Evolutionary conservation across 331 rosid genomes (phyloP).

Genomic region (Dryas integrifolia): DNA sequence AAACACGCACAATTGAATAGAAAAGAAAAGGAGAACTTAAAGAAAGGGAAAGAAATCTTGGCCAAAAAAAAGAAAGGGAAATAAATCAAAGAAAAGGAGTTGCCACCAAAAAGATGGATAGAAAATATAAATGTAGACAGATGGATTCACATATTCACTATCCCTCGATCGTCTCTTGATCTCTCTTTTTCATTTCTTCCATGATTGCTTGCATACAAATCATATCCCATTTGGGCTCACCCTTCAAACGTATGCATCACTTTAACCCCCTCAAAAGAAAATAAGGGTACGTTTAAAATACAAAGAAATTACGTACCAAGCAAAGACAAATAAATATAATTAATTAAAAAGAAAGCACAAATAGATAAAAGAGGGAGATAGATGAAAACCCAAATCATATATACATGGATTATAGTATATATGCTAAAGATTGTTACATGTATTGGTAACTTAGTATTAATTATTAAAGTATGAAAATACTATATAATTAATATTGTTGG

Average conservation of each 20-base stretch:
- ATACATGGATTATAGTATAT: background rate
- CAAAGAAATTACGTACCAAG: background rate
- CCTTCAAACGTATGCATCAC: conserved; percentile 26
- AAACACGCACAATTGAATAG: background rate
- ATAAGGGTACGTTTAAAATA: background rate
- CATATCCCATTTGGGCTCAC: conserved; percentile 28
- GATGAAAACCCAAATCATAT: background rate
- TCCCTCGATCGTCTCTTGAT: conserved; percentile 19
- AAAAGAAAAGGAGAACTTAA: background rate
- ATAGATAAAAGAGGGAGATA: background rate
- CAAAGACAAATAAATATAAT: background rate
- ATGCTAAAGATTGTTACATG: background rate
- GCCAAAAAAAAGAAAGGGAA: background rate
- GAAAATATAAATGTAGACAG: conserved; percentile 45
- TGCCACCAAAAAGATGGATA: conserved; percentile 33
- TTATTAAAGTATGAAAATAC: too few relatives aligned
- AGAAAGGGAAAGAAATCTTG: background rate
- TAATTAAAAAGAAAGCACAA: background rate
- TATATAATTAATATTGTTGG: too few relatives aligned
- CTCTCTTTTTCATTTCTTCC: conserved; percentile 26
- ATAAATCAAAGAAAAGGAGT: conserved; percentile 24
- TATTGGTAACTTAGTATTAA: background rate
- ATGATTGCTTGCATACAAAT: conserved; percentile 52
- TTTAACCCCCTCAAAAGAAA: conserved; percentile 24
- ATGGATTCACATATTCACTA: conserved; percentile 51